These are phyloP conservation scores for Metarhizium rileyi DNA, from an alignment of 2,329 filamentous ascomycete genomes.

Conservation along the genomic window DNA sequence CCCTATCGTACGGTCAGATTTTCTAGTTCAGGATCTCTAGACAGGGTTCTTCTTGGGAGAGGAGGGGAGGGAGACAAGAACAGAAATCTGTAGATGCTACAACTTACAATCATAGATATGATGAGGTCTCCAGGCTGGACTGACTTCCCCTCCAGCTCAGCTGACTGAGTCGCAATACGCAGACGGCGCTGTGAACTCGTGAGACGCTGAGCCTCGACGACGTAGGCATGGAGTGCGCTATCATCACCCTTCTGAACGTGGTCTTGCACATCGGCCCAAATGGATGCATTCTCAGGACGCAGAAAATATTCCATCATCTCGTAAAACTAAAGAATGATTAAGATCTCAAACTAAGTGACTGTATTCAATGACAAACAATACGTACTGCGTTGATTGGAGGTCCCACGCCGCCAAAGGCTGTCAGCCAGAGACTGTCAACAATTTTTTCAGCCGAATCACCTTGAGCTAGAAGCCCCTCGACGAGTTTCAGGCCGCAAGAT, in stretches of 20 bases:
- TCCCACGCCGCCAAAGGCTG: constrained; percentile 30
- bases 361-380: not conserved
- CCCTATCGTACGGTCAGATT: constrained; percentile 19
- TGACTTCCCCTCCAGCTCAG: constrained; percentile 26
- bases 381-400: constrained; percentile 28
- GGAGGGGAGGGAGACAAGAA: not conserved
- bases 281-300: constrained; percentile 26
- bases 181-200: constrained; percentile 30
- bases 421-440: constrained; percentile 27
- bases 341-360: not conserved
- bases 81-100: not conserved
- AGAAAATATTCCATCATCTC: constrained; percentile 34
- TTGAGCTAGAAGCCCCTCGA: constrained; percentile 25
- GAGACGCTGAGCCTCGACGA: constrained; percentile 30
- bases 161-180: constrained; percentile 22
- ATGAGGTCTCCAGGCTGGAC: constrained; percentile 31
- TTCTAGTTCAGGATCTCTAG: not conserved
- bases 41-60: not conserved
- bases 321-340: constrained; percentile 26
- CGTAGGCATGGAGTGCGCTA: constrained; percentile 24
- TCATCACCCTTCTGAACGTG: constrained; percentile 26
- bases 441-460: constrained; percentile 23
- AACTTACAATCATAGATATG: constrained; percentile 29
- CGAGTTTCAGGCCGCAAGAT: constrained; percentile 28
- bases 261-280: constrained; percentile 33